Evolutionary conservation across 345 rosid genomes (phyloP).

Genomic region (Euclidium syriacum): DNA sequence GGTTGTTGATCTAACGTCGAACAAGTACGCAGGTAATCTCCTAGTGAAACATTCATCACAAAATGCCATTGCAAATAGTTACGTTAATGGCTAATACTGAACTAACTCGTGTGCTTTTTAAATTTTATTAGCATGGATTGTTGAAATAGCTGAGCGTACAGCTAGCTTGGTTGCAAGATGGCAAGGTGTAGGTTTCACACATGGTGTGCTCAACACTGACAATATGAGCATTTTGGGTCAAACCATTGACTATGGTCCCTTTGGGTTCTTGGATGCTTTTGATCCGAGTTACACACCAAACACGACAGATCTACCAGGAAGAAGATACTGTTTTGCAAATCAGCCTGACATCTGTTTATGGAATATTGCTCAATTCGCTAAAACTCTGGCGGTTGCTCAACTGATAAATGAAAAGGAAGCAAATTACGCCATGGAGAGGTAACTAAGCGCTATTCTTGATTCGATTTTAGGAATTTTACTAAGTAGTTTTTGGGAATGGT

Average conservation of each 20-base stretch:
- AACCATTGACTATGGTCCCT: slow-evolving; percentile 96
- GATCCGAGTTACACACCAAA: slow-evolving; percentile 97
- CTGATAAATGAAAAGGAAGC: slow-evolving; percentile 81
- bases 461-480: background rate
- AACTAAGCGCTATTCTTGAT: background rate
- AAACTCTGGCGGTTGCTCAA: slow-evolving; percentile 61
- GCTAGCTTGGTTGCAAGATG: slow-evolving; percentile 82
- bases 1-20: slow-evolving; percentile 84
- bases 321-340: slow-evolving; percentile 93
- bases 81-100: background rate
- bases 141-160: slow-evolving; percentile 88
- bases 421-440: slow-evolving; percentile 94
- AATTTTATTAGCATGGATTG: slow-evolving; percentile 71
- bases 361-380: slow-evolving; percentile 85
- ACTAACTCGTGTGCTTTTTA: slow-evolving; percentile 17
- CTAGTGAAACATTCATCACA: background rate
- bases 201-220: slow-evolving; percentile 96
- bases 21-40: slow-evolving; percentile 89
- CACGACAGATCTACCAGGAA: slow-evolving; percentile 96
- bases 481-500: background rate
- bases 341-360: slow-evolving; percentile 94
- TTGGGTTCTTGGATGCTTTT: slow-evolving; percentile 96
- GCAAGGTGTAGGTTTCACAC: slow-evolving; percentile 99
- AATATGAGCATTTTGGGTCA: slow-evolving; percentile 97
- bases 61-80: background rate